A percentile compares a stretch with the other conserved stretches of the same genome.
phyloP scores from a whole-genome alignment of 495 filamentous ascomycete species.

The Penicillium diatomitis region DNA sequence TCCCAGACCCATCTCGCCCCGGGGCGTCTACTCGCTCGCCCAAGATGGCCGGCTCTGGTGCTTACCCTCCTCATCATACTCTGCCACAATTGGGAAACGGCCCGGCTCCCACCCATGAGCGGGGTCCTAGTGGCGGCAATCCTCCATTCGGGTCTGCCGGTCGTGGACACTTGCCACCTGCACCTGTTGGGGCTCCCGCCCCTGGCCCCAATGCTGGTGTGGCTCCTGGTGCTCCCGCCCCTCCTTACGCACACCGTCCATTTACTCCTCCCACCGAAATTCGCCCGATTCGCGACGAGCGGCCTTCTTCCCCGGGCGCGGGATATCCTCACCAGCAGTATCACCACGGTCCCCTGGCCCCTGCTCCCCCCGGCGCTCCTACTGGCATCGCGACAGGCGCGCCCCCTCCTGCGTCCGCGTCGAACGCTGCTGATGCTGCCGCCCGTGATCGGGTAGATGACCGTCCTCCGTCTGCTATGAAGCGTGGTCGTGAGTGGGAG shows the following conservation, averaged over 20 bases:
- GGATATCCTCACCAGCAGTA: slow-evolving; percentile 72
- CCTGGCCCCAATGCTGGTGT: slow-evolving; percentile 46
- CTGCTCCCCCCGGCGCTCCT: slow-evolving; percentile 52
- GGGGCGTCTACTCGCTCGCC: slow-evolving; percentile 50
- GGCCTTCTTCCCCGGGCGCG: slow-evolving; percentile 74
- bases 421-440: slow-evolving; percentile 65
- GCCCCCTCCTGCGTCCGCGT: slow-evolving; percentile 63
- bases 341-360: slow-evolving; percentile 60
- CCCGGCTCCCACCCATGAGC: slow-evolving; percentile 40
- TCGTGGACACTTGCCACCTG: slow-evolving; percentile 29
- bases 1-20: slow-evolving; percentile 62
- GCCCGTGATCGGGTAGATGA: slow-evolving; percentile 70
- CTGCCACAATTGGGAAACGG: slow-evolving; percentile 55
- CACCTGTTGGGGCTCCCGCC: slow-evolving; percentile 36
- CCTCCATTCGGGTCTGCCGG: slow-evolving; percentile 20
- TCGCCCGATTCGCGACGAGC: slow-evolving; percentile 75
- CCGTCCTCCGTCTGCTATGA: slow-evolving; percentile 68
- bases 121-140: slow-evolving; percentile 48
- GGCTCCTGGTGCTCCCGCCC: slow-evolving; percentile 32
- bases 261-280: slow-evolving; percentile 78
- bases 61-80: slow-evolving; percentile 52
- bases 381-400: slow-evolving; percentile 71
- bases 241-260: slow-evolving; percentile 47
- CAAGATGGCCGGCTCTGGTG: slow-evolving; percentile 48
- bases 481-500: slow-evolving; percentile 86